These are phyloP conservation scores for Vachellia collinsii DNA, from an alignment of 306 rosid species.

Conservation along the genomic window DNA sequence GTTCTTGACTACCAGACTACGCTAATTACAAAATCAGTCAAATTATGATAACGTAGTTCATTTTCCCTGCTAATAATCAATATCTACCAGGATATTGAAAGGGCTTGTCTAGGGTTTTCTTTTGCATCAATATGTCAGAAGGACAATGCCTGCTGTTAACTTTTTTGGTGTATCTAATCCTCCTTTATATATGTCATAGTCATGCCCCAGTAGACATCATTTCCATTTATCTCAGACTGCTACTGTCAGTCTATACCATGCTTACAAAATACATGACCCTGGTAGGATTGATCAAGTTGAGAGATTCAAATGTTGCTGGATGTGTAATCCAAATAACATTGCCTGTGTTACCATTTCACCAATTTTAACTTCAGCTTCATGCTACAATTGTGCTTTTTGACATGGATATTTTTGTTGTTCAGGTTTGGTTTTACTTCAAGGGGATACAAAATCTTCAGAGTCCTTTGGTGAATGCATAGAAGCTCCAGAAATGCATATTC, in stretches of 20 bases:
- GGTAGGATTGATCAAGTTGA: conserved; percentile 14
- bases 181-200: too few relatives aligned
- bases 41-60: not conserved
- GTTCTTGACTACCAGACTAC: not conserved
- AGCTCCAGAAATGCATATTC: conserved; percentile 59
- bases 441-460: conserved; percentile 48
- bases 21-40: not conserved
- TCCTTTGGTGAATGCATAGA: conserved; percentile 52
- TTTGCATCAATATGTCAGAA: too few relatives aligned
- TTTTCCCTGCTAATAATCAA: not conserved
- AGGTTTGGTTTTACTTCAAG: conserved; percentile 87
- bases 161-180: too few relatives aligned
- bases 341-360: not conserved
- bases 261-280: not conserved
- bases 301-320: conserved; percentile 23
- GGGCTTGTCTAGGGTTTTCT: too few relatives aligned
- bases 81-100: not conserved
- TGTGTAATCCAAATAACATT: conserved; percentile 13
- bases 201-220: too few relatives aligned
- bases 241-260: not conserved
- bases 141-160: too few relatives aligned
- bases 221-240: too few relatives aligned
- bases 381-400: conserved; percentile 21
- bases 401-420: conserved; percentile 39
- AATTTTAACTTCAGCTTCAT: conserved; percentile 19